phyloP scores from a whole-genome alignment of 2,329 filamentous ascomycete species.

The Lecanicillium sp. region DNA sequence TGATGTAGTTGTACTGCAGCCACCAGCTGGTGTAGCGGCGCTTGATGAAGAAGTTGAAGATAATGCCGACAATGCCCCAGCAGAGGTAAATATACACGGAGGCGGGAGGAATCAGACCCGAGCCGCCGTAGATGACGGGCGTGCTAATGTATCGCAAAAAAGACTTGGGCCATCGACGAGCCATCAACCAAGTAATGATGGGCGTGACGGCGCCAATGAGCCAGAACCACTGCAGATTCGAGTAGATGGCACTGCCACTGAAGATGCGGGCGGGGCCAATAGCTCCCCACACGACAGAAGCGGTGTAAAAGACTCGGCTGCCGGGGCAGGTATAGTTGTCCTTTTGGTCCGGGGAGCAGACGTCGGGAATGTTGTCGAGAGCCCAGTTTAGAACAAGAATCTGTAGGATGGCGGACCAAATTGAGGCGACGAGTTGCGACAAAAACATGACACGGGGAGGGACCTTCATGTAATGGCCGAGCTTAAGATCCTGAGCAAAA shows the following conservation, averaged over 20 bases:
- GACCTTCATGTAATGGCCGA: constrained; percentile 61
- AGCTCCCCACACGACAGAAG: constrained; percentile 64
- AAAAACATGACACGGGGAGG: constrained; percentile 55
- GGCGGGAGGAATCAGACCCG: constrained; percentile 57
- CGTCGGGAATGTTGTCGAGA: constrained; percentile 49
- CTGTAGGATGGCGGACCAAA: constrained; percentile 55
- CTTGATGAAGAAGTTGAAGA: constrained; percentile 63
- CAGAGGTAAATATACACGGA: constrained; percentile 63
- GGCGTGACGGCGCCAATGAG: constrained; percentile 56
- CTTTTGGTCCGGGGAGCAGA: constrained; percentile 48
- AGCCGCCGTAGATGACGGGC: constrained; percentile 60
- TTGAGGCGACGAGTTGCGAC: constrained; percentile 48
- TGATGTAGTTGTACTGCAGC: constrained; percentile 71
- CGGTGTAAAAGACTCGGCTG: constrained; percentile 54
- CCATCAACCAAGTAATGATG: constrained; percentile 53
- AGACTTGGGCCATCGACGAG: constrained; percentile 52
- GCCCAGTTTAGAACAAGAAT: constrained; percentile 60
- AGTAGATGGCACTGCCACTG: constrained; percentile 52
- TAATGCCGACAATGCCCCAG: constrained; percentile 58
- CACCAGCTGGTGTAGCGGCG: constrained; percentile 63
- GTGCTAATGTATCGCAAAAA: constrained; percentile 58
- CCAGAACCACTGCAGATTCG: constrained; percentile 61
- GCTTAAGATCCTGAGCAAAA: constrained; percentile 58
- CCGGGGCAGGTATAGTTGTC: constrained; percentile 49
- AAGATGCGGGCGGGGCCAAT: constrained; percentile 67